A percentile compares a stretch with the other conserved stretches of the same genome.
Evolutionary conservation across 1,284 basidiomycete genomes (phyloP).

Genomic region (Cryptococcus sp.): DNA sequence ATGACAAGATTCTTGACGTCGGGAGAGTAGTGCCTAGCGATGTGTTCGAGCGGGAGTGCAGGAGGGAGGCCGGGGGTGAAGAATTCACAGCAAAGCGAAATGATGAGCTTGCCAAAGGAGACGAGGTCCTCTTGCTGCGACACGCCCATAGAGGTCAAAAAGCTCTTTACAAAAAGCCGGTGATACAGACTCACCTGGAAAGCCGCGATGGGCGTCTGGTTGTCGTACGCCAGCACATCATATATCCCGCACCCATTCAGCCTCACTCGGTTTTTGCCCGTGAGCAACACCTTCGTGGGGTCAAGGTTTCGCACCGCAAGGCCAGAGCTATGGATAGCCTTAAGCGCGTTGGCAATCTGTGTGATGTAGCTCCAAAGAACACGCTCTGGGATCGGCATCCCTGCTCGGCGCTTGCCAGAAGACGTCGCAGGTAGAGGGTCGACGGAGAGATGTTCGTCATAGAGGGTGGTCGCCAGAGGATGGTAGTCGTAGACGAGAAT

Average conservation of each 20-base stretch:
- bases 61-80: slow-evolving; percentile 51
- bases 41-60: slow-evolving; percentile 70
- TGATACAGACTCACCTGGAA: slow-evolving; percentile 54
- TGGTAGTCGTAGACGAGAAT: slow-evolving; percentile 92
- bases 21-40: slow-evolving; percentile 69
- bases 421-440: slow-evolving; percentile 37
- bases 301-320: slow-evolving; percentile 82
- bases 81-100: slow-evolving; percentile 67
- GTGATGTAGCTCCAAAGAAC: slow-evolving; percentile 91
- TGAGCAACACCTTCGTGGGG: slow-evolving; percentile 81
- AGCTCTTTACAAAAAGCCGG: not conserved
- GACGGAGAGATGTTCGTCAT: slow-evolving; percentile 60
- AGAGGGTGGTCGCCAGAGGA: slow-evolving; percentile 77
- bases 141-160: not conserved
- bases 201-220: slow-evolving; percentile 59
- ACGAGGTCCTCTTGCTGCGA: slow-evolving; percentile 77
- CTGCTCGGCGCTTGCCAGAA: slow-evolving; percentile 24
- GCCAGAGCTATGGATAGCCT: slow-evolving; percentile 75
- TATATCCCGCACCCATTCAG: slow-evolving; percentile 77
- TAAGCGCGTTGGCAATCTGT: slow-evolving; percentile 85
- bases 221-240: slow-evolving; percentile 76
- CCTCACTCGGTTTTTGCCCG: slow-evolving; percentile 80
- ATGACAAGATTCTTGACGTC: slow-evolving; percentile 78
- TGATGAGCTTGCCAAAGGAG: slow-evolving; percentile 79
- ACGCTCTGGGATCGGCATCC: slow-evolving; percentile 65